These are phyloP conservation scores for Saccharomycopsis fibuligera DNA, from an alignment of 805 yeast genomes.

Conservation along the genomic window DNA sequence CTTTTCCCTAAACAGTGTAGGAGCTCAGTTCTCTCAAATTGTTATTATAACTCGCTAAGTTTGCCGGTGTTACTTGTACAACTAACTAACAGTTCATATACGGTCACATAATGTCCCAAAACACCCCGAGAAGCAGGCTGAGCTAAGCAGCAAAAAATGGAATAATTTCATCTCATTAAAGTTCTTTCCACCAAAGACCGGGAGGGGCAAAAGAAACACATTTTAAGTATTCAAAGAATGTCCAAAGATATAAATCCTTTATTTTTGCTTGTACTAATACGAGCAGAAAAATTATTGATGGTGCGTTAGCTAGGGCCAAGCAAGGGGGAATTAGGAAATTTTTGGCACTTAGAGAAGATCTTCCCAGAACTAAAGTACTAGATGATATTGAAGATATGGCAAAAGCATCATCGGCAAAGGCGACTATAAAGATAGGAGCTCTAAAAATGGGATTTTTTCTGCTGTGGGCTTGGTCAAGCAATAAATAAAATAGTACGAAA, in stretches of 20 bases:
- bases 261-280: conserved; percentile 93
- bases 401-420: too few species aligned
- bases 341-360: conserved; percentile 92
- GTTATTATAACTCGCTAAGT: too few species aligned
- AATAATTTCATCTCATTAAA: conserved; percentile 78
- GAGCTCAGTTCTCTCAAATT: too few species aligned
- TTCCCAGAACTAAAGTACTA: conserved; percentile 58
- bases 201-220: conserved; percentile 77
- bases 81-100: too few species aligned
- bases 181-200: conserved; percentile 97
- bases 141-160: conserved; percentile 27
- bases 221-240: conserved; percentile 86
- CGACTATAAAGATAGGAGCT: too few species aligned
- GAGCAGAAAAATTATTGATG: conserved; percentile 66
- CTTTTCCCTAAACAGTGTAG: too few species aligned
- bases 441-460: conserved; percentile 53
- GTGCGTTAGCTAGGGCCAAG: conserved; percentile 68
- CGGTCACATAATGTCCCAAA: too few species aligned
- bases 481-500: conserved; percentile 63
- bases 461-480: conserved; percentile 86
- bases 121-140: conserved; percentile 6
- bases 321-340: conserved; percentile 79
- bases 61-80: too few species aligned
- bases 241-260: conserved; percentile 80
- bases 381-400: conserved; percentile 35